A percentile compares a stretch with the other conserved stretches of the same genome.
Conservation (phyloP, 352 stramenopile species). For the Phytophthora hybrid region DNA sequence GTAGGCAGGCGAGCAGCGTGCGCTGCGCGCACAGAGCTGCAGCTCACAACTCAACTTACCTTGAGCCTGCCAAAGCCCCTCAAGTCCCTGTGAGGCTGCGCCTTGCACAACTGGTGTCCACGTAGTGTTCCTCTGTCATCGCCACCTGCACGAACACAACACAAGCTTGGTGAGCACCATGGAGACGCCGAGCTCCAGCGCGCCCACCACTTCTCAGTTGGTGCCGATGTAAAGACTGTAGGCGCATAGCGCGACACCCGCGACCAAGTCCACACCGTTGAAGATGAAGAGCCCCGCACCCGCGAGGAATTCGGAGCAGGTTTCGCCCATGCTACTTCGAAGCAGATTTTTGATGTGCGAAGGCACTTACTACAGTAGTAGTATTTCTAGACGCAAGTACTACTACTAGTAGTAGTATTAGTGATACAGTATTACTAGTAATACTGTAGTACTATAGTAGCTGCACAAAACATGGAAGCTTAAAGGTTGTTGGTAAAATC, state of each 20-base stretch:
- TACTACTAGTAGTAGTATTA: no score
- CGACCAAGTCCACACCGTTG: slow-evolving; percentile 79
- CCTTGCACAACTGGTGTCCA: not conserved
- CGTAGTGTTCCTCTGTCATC: not conserved
- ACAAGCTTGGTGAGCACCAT: not conserved
- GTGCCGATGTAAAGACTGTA: slow-evolving; percentile 75
- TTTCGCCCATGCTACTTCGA: slow-evolving; percentile 30
- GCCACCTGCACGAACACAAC: not conserved
- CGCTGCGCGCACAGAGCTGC: not conserved
- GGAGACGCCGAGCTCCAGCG: not conserved
- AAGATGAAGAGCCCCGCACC: slow-evolving; percentile 76
- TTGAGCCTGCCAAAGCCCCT: not conserved
- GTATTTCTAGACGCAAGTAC: no score
- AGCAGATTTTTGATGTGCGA: not conserved
- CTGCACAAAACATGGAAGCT: no score
- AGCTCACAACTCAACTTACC: not conserved
- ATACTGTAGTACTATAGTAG: no score
- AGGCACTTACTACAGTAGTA: not conserved
- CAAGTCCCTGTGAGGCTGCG: not conserved
- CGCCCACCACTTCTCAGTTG: not conserved
- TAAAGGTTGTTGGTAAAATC: no score
- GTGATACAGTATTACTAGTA: no score
- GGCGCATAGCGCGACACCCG: slow-evolving; percentile 60
- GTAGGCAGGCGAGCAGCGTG: not conserved
- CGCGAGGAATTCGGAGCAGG: slow-evolving; percentile 57